These are phyloP conservation scores for Vitis cinerea DNA, from an alignment of 164 flowering plant genomes.

Conservation along the genomic window DNA sequence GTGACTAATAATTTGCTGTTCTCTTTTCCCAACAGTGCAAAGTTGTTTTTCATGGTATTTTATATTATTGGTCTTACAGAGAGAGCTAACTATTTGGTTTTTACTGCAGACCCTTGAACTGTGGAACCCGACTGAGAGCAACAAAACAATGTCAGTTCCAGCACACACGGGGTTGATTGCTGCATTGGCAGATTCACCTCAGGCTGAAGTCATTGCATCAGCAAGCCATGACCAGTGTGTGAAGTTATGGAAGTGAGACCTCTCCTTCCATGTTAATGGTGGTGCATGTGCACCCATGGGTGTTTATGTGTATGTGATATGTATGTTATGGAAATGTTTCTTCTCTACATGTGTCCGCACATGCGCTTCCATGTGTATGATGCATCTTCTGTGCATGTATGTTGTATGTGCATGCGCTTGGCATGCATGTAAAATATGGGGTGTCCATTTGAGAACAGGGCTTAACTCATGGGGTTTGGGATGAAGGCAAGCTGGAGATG, in stretches of 20 bases:
- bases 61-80: neutral
- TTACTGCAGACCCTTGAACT: constrained; percentile 27
- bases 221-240: constrained; percentile 37
- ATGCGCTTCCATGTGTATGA: neutral
- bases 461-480: too few relatives aligned
- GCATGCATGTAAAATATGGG: too few relatives aligned
- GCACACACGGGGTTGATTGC: constrained; percentile 32
- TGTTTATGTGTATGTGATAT: too few relatives aligned
- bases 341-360: neutral
- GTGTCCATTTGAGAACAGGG: too few relatives aligned
- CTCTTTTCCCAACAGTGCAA: neutral
- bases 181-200: constrained; percentile 22
- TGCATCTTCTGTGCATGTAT: too few relatives aligned
- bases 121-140: constrained; percentile 32
- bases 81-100: neutral
- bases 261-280: neutral
- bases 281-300: neutral
- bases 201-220: constrained; percentile 29
- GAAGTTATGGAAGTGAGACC: constrained; percentile 38
- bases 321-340: too few relatives aligned
- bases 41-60: neutral
- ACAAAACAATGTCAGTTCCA: constrained; percentile 16
- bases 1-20: neutral
- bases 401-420: too few relatives aligned
- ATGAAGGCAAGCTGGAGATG: neutral